These are phyloP conservation scores for Pleurotus pulmonarius DNA, from an alignment of 768 basidiomycete species.

Conservation along the genomic window DNA sequence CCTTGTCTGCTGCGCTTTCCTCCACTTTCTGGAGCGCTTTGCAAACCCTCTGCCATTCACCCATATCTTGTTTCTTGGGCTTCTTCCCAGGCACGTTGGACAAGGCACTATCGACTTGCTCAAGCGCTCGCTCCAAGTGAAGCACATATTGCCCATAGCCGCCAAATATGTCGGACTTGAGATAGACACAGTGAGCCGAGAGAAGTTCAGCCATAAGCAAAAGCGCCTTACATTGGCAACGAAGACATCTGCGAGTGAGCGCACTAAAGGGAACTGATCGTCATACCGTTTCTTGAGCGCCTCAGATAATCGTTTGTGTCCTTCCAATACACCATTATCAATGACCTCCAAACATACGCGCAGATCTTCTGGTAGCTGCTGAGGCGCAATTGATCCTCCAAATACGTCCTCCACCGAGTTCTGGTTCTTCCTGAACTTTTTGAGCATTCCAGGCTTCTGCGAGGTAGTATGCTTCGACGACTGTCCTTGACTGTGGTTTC, in stretches of 20 bases:
- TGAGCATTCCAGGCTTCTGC: constrained; percentile 47
- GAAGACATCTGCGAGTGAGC: constrained; percentile 94
- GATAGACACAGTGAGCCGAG: neutral
- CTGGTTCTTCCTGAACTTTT: constrained; percentile 67
- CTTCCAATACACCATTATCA: constrained; percentile 81
- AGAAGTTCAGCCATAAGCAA: too few relatives aligned
- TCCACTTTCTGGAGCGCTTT: constrained; percentile 75
- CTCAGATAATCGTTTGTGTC: constrained; percentile 82
- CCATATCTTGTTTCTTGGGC: constrained; percentile 77
- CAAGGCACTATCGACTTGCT: constrained; percentile 80
- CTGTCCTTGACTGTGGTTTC: constrained; percentile 49
- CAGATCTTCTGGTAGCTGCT: constrained; percentile 84
- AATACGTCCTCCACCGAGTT: constrained; percentile 44
- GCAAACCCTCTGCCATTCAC: constrained; percentile 77
- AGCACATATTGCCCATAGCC: constrained; percentile 94
- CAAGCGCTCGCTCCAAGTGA: constrained; percentile 88
- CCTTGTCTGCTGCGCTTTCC: constrained; percentile 74
- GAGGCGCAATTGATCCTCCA: constrained; percentile 61
- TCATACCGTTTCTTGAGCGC: constrained; percentile 89
- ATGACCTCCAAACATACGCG: constrained; percentile 84
- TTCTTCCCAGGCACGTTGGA: constrained; percentile 65
- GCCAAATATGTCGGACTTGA: constrained; percentile 85
- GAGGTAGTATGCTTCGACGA: constrained; percentile 25
- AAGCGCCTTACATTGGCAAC: constrained; percentile 73
- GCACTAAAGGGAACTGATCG: constrained; percentile 91